Evolutionary conservation across 139 green algal species (phyloP).

Genomic region (Ostreobium quekettii): DNA sequence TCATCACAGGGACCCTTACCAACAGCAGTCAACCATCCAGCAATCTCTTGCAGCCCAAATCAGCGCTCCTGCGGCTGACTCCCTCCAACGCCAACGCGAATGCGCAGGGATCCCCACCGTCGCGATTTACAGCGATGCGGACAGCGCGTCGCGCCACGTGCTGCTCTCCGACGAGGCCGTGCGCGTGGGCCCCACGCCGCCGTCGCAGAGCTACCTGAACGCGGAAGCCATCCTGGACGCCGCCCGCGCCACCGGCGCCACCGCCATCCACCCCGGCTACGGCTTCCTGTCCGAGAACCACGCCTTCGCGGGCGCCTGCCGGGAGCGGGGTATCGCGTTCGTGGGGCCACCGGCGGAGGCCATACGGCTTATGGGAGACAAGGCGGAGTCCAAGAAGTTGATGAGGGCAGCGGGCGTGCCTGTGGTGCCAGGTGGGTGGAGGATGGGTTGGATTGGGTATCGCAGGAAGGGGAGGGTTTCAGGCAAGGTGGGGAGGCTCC

Average conservation of each 20-base stretch:
- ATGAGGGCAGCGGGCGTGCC: constrained; percentile 70
- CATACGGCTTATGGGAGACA: constrained; percentile 47
- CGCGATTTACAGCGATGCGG: constrained; percentile 63
- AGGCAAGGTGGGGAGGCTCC: background rate
- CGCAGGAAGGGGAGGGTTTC: background rate
- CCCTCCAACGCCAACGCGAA: too few relatives aligned
- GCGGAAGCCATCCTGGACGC: constrained; percentile 48
- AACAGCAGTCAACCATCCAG: too few relatives aligned
- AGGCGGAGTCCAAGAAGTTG: constrained; percentile 58
- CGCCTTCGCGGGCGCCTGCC: constrained; percentile 34
- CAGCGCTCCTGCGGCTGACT: too few relatives aligned
- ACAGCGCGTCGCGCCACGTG: constrained; percentile 54
- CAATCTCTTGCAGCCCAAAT: too few relatives aligned
- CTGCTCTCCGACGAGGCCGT: constrained; percentile 54
- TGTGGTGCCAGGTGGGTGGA: constrained; percentile 57
- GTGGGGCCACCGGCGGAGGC: constrained; percentile 45
- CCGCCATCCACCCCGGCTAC: constrained; percentile 59
- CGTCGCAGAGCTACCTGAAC: constrained; percentile 52
- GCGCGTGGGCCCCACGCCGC: constrained; percentile 50
- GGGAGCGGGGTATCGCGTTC: constrained; percentile 36
- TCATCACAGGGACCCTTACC: too few relatives aligned
- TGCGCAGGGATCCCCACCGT: constrained; percentile 73
- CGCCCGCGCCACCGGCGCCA: constrained; percentile 33
- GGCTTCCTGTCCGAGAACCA: constrained; percentile 56
- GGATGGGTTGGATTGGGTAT: too few relatives aligned